Percentiles rank a stretch among this genome's conserved stretches.
phyloP scores from a whole-genome alignment of 1,284 basidiomycete genomes.

The Inonotus hispidus region DNA sequence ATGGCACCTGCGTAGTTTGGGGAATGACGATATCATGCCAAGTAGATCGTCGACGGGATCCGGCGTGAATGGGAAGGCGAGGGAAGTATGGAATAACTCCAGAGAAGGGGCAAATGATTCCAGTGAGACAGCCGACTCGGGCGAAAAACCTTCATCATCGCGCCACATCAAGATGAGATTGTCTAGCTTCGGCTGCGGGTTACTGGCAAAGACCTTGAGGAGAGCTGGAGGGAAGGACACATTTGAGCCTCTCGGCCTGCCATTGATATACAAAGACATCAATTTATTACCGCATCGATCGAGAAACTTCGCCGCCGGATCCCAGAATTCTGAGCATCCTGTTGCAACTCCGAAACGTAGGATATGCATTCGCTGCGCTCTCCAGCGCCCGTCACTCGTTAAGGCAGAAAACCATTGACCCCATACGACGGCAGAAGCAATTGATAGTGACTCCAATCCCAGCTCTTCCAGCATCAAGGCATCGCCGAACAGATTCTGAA shows the following conservation, averaged over 20 bases:
- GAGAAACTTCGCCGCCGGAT: conserved; percentile 9
- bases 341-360: conserved; percentile 11
- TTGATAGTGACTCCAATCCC: conserved; percentile 10
- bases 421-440: conserved; percentile 8
- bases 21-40: conserved; percentile 2
- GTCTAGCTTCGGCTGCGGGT: neutral
- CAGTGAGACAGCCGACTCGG: neutral
- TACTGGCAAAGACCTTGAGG: neutral
- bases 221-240: conserved; percentile 9
- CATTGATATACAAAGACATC: conserved; percentile 7
- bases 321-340: conserved; percentile 10
- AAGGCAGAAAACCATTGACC: neutral
- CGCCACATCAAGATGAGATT: conserved; percentile 14
- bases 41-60: neutral
- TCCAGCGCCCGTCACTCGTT: neutral
- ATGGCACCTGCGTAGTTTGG: conserved; percentile 10
- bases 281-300: conserved; percentile 3
- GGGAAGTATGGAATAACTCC: conserved; percentile 8
- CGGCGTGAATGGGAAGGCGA: conserved; percentile 3
- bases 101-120: neutral
- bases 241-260: conserved; percentile 6
- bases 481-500: conserved; percentile 6
- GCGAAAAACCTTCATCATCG: conserved; percentile 2
- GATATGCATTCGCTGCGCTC: neutral
- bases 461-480: conserved; percentile 6